A percentile compares a stretch with the other conserved stretches of the same genome.
Conservation (phyloP, 192 early-diverging fungal species). For the Entomortierella lignicola region DNA sequence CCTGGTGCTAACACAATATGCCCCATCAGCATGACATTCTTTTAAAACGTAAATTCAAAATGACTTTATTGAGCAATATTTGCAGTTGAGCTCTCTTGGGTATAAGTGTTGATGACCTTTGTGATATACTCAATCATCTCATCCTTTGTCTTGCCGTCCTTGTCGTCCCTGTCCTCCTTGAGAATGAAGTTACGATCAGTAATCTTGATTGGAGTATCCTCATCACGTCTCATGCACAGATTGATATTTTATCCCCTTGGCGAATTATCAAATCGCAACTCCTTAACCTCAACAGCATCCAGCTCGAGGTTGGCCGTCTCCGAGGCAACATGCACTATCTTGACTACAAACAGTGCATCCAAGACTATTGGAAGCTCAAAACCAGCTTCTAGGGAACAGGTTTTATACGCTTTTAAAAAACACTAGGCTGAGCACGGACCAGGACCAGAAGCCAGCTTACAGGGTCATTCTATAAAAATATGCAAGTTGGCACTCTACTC, state of each 20-base stretch:
- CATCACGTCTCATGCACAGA: slow-evolving; percentile 4
- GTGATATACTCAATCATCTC: slow-evolving; percentile 2
- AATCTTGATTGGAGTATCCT: slow-evolving; percentile 14
- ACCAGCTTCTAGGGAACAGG: too few species aligned
- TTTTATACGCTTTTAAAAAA: too few species aligned
- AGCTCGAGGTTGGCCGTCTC: slow-evolving; percentile 5
- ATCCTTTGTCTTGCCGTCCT: not conserved
- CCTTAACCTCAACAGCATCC: slow-evolving; percentile 3
- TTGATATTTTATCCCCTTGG: slow-evolving; percentile 10
- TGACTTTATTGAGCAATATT: not conserved
- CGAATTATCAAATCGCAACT: slow-evolving; percentile 13
- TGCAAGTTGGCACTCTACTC: too few species aligned
- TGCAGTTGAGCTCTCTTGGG: not conserved
- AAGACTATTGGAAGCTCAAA: too few species aligned
- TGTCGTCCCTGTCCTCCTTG: too few species aligned
- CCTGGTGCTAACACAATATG: not conserved
- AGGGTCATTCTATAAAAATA: too few species aligned
- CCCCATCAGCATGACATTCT: not conserved
- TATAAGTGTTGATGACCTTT: not conserved
- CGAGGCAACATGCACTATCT: too few species aligned
- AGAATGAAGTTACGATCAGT: not conserved
- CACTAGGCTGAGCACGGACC: too few species aligned
- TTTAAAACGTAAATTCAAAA: not conserved
- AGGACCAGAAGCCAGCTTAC: too few species aligned
- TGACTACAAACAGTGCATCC: too few species aligned